A percentile compares a stretch with the other conserved stretches of the same genome.
Conservation (phyloP, 352 stramenopile species). For the Phytophthora gonapodyides region DNA sequence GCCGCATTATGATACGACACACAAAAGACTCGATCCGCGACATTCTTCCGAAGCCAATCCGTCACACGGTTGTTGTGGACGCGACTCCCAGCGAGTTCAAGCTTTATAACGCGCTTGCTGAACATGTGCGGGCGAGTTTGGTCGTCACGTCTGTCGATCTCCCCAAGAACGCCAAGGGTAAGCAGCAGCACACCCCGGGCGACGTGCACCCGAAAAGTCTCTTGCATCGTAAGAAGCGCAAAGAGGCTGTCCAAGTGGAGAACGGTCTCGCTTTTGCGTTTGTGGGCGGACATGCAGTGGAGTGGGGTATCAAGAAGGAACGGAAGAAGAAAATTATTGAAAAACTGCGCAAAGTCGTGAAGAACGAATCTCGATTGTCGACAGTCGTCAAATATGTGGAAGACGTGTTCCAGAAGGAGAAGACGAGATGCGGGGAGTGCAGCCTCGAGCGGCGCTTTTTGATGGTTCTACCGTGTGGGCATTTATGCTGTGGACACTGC, state of each 20-base stretch:
- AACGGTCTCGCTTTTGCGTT: slow-evolving; percentile 49
- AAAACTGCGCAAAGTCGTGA: slow-evolving; percentile 26
- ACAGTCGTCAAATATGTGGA: slow-evolving; percentile 48
- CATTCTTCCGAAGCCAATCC: slow-evolving; percentile 53
- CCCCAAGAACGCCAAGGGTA: slow-evolving; percentile 30
- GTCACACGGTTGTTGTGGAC: slow-evolving; percentile 47
- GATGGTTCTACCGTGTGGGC: slow-evolving; percentile 90
- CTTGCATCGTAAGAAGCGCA: slow-evolving; percentile 61
- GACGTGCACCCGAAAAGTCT: slow-evolving; percentile 58
- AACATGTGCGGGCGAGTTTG: slow-evolving; percentile 53
- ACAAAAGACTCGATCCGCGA: slow-evolving; percentile 89
- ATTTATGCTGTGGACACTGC: slow-evolving; percentile 92
- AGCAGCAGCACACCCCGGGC: neutral
- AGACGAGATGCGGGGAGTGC: slow-evolving; percentile 72
- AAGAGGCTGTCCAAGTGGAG: slow-evolving; percentile 45
- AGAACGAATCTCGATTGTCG: slow-evolving; percentile 34
- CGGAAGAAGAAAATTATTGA: slow-evolving; percentile 47
- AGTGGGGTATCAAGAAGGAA: slow-evolving; percentile 29
- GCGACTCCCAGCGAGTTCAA: slow-evolving; percentile 60
- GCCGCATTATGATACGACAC: slow-evolving; percentile 93
- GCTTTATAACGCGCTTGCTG: slow-evolving; percentile 65
- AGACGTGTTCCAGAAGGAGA: slow-evolving; percentile 26
- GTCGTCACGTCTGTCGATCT: slow-evolving; percentile 65
- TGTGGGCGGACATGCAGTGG: slow-evolving; percentile 46
- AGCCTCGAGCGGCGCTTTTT: slow-evolving; percentile 69